A percentile compares a stretch with the other conserved stretches of the same genome.
phyloP scores from a whole-genome alignment of 441 rosid species.

The Viola pubescens region DNA sequence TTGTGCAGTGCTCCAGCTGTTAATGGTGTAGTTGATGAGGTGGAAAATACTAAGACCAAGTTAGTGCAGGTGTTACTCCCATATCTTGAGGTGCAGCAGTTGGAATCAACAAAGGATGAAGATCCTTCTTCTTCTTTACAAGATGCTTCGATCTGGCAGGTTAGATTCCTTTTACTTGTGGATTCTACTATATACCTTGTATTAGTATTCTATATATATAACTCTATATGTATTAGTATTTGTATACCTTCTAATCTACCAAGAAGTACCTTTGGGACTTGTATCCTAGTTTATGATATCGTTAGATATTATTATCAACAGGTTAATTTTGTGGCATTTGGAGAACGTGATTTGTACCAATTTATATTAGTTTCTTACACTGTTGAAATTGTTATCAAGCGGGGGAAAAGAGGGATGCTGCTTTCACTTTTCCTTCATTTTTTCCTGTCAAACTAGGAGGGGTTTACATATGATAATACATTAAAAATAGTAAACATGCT shows the following conservation, averaged over 20 bases:
- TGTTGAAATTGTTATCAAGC: too few species aligned
- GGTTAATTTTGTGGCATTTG: neutral
- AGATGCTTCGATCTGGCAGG: constrained; percentile 32
- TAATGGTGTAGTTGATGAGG: constrained; percentile 6
- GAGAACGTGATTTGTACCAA: neutral
- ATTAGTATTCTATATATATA: neutral
- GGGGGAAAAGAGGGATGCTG: too few species aligned
- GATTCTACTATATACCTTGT: neutral
- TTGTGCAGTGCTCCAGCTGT: neutral
- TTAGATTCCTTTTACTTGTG: constrained; percentile 19
- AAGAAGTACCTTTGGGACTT: neutral
- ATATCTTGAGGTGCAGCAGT: constrained; percentile 13
- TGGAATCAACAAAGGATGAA: constrained; percentile 15
- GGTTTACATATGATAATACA: too few species aligned
- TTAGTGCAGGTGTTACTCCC: constrained; percentile 5
- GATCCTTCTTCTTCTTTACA: constrained; percentile 18
- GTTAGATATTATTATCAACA: neutral
- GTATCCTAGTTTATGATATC: neutral
- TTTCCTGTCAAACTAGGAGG: too few species aligned
- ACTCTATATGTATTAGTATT: neutral
- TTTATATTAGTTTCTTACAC: too few species aligned
- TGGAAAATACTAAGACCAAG: constrained; percentile 11
- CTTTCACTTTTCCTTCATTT: too few species aligned
- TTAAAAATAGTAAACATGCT: too few species aligned
- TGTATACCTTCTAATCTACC: neutral